Evolutionary conservation across 179 eudicot genomes (phyloP), one percentile per base, ranked within the genome.

Genomic region (Beta corolliflora): DNA sequence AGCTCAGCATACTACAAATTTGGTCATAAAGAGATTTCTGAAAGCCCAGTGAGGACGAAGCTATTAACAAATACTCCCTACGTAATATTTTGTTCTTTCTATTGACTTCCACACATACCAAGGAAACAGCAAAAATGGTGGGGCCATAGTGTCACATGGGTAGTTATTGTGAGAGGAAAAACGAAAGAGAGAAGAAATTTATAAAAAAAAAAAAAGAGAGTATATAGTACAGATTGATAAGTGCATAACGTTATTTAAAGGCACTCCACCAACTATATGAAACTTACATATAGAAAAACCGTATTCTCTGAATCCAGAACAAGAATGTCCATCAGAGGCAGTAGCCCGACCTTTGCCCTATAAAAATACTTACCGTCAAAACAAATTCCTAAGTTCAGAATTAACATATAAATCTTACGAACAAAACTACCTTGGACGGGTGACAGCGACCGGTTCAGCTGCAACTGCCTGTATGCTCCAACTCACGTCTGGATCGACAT

Each of bases 401-500:
- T 16, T 41, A 67, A 71, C 67, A 61, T 31, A 74, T 44, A 52
- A 73, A 23, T 56, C 18, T 18, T n/a, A 36, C 61, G 31, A 9
- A 71, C 66, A 52, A 59, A 61, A 71, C 64, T 83, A 97, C 99
- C 97, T 90, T 72, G 95, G 94, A 50, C 91, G 92, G 78, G 98
- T 92, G 72, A 95, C 98, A 77, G 86, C 77, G 81, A 97, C 93
- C 77, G 98, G 92, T 78, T 91, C 97, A 50, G 98, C 99, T 68
- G 97, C 95, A 85, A 97, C 86, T 82, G 97, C 97, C 52, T 90
- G 90, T 87, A 94, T 81, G 86, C 91, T 91, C 99, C 99, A 97
- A 86, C 97, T 94, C 90, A 88, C 90, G 77, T 97, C 97, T 76
- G 94, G 88, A 87, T 89, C 89, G 78, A 92, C 89, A 76, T 94